These are phyloP conservation scores for Aspergillus glaucus DNA, from an alignment of 2,329 filamentous ascomycete genomes.

Conservation along the genomic window DNA sequence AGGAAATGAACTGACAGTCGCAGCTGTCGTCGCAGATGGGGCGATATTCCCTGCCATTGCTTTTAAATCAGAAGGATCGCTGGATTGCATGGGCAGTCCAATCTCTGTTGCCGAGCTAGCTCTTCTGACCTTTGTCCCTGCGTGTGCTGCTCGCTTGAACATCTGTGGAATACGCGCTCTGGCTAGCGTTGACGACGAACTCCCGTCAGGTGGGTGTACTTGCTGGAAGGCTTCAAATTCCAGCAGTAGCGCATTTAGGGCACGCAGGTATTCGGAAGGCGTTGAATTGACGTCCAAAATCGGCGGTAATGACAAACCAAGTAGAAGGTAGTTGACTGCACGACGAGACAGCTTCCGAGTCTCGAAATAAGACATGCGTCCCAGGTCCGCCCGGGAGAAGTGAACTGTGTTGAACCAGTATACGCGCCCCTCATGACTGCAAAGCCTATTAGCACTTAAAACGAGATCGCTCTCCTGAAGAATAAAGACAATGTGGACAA, in stretches of 20 bases:
- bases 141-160: constrained; percentile 62
- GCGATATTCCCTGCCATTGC: constrained; percentile 35
- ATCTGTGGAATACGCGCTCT: constrained; percentile 76
- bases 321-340: constrained; percentile 86
- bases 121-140: constrained; percentile 51
- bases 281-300: constrained; percentile 79
- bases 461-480: neutral
- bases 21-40: constrained; percentile 31
- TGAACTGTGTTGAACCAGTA: constrained; percentile 99
- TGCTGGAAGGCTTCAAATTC: constrained; percentile 95
- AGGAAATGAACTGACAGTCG: constrained; percentile 35
- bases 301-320: constrained; percentile 83
- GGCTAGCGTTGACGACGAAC: constrained; percentile 61
- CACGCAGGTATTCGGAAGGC: constrained; percentile 77
- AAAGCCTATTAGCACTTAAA: constrained; percentile 8
- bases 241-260: constrained; percentile 73
- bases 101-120: constrained; percentile 57
- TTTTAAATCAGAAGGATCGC: constrained; percentile 44
- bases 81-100: constrained; percentile 47
- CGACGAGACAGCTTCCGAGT: constrained; percentile 76
- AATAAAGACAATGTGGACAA: neutral
- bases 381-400: constrained; percentile 75
- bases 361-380: constrained; percentile 79
- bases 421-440: constrained; percentile 81
- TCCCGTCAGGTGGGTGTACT: constrained; percentile 71